Base-by-base conservation (phyloP, 371 early-diverging fungal species). In the Mortierella sp. region DNA sequence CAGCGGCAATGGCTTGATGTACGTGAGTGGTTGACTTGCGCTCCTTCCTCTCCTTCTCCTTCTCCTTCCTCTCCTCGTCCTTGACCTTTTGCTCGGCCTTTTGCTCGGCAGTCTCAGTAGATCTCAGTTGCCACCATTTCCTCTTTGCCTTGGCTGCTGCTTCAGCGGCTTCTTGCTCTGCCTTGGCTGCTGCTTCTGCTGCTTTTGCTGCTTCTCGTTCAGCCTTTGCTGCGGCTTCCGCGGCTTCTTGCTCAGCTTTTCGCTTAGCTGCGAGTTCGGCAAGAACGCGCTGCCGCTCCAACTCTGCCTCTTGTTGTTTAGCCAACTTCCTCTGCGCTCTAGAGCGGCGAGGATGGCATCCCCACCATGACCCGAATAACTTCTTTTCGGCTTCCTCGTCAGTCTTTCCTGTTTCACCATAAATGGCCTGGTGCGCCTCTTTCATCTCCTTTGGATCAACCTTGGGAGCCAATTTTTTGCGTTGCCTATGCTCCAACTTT, bases 401-500 rank as follows among this genome's bases (percentile, higher is more conserved):
- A 8, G 68, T 73, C 21, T 52, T n/a, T 3, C 43, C 16, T 13
- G 60, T 22, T 9, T 61, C 16, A 11, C 68, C 63, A 57, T 77
- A 77, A 8, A 77, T 58, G 4, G 72, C 77, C 10, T 53, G 63
- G 28, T 77, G 77, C 8, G 73, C 77, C 36, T 68, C 69, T 62
- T 69, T 64, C 77, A 77, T 77, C 59, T 77, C 77, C 63, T 77
- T 77, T 32, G 77, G 77, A 32, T 77, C 77, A 58, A 77, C 77
- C 63, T 77, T 77, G 33, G 77, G 77, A 1, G 69, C 69, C 3
- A 77, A 58, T 13, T 62, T 61, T 41, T 65, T 72, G 50, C 77
- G 77, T 24, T 68, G 65, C 32, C 52, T 59, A 40, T 38, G 19
- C 21, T 72, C 72, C 21, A 45, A 64, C 43, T 71, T 76, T 32